phyloP scores from a whole-genome alignment of 2,329 filamentous ascomycete species.

The Penicillium sp. region DNA sequence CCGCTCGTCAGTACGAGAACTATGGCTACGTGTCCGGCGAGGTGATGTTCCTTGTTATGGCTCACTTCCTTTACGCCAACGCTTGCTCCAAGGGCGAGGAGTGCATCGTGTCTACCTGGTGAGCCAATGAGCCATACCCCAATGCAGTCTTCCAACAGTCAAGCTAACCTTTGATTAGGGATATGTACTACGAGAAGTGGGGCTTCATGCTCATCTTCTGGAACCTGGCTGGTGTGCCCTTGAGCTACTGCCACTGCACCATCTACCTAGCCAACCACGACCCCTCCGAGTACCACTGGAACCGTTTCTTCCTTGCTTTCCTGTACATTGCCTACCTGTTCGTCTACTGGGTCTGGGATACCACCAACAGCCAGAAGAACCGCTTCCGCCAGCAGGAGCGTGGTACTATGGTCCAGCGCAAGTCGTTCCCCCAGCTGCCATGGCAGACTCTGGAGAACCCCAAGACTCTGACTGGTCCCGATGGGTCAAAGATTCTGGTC shows the following conservation, averaged over 20 bases:
- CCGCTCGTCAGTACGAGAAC: slow-evolving; percentile 77
- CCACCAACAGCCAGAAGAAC: slow-evolving; percentile 91
- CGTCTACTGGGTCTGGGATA: slow-evolving; percentile 91
- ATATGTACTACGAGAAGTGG: slow-evolving; percentile 97
- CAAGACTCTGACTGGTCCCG: slow-evolving; percentile 70
- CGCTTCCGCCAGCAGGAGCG: slow-evolving; percentile 80
- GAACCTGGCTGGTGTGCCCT: slow-evolving; percentile 88
- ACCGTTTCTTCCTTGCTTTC: slow-evolving; percentile 64
- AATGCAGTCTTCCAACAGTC: not conserved
- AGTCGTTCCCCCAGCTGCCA: slow-evolving; percentile 86
- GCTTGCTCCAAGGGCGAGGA: slow-evolving; percentile 92
- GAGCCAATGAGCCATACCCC: slow-evolving; percentile 24
- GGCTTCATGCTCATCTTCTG: slow-evolving; percentile 98
- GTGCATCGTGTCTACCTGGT: slow-evolving; percentile 84
- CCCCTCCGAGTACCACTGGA: slow-evolving; percentile 76
- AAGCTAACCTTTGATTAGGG: slow-evolving; percentile 53
- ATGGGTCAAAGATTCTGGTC: slow-evolving; percentile 74
- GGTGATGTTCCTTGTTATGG: slow-evolving; percentile 80
- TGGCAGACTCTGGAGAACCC: slow-evolving; percentile 84
- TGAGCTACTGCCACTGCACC: slow-evolving; percentile 92
- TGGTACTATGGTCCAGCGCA: slow-evolving; percentile 68
- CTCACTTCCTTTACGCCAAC: slow-evolving; percentile 89
- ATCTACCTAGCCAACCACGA: slow-evolving; percentile 85
- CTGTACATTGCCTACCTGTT: slow-evolving; percentile 75
- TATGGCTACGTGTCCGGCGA: slow-evolving; percentile 88